A percentile compares a stretch with the other conserved stretches of the same genome.
These are phyloP conservation scores for Tetraselmis striata DNA, from an alignment of 139 green algal species.

Conservation along the genomic window DNA sequence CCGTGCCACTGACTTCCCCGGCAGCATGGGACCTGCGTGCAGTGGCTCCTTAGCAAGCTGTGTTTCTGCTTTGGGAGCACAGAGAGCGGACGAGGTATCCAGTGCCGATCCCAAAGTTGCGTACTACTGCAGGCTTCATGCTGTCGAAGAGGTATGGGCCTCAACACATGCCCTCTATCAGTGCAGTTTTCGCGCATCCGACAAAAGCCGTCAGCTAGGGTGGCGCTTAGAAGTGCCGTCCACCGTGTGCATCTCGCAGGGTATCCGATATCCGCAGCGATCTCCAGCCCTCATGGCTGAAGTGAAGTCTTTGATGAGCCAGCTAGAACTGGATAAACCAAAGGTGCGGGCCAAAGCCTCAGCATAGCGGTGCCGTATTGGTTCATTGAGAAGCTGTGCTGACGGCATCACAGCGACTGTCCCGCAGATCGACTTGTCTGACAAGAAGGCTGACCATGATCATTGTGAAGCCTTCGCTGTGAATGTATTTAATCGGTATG, in stretches of 20 bases:
- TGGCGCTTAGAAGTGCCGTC: too few relatives aligned
- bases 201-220: too few relatives aligned
- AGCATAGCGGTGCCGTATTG: too few relatives aligned
- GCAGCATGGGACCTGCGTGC: neutral
- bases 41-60: neutral
- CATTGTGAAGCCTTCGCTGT: neutral
- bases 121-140: conserved; percentile 74
- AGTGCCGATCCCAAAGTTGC: conserved; percentile 60
- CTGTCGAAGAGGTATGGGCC: conserved; percentile 52
- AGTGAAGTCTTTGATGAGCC: neutral
- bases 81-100: conserved; percentile 68
- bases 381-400: too few relatives aligned
- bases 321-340: neutral
- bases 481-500: neutral
- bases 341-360: too few relatives aligned
- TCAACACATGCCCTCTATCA: too few relatives aligned
- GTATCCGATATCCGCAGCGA: too few relatives aligned
- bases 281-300: too few relatives aligned
- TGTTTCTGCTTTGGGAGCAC: neutral
- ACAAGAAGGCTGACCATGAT: neutral
- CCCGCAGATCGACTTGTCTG: neutral
- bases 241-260: too few relatives aligned
- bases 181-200: too few relatives aligned
- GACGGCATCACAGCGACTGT: too few relatives aligned
- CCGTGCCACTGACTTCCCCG: neutral